Evolutionary conservation across 768 basidiomycete species (phyloP).

Genomic region (Gelatoporia subvermispora): DNA sequence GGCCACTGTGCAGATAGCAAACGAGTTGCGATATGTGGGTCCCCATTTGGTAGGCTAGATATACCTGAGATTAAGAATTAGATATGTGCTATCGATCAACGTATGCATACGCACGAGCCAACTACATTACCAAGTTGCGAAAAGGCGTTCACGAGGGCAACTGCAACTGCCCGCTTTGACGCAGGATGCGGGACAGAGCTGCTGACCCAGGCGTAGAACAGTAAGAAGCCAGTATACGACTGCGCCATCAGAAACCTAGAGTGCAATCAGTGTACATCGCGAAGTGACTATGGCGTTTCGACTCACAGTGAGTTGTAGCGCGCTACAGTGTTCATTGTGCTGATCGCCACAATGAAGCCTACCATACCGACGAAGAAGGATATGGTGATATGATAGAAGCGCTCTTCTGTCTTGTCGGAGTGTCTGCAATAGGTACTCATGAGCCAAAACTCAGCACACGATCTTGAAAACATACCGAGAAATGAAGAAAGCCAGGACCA

Average conservation of each 20-base stretch:
- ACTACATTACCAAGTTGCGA: slow-evolving; percentile 80
- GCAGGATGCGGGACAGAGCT: slow-evolving; percentile 70
- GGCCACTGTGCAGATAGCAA: slow-evolving; percentile 64
- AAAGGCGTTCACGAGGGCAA: slow-evolving; percentile 79
- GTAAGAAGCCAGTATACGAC: slow-evolving; percentile 68
- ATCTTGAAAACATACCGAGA: slow-evolving; percentile 34
- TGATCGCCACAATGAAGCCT: slow-evolving; percentile 63
- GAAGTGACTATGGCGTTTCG: background rate
- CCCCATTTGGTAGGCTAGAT: slow-evolving; percentile 69
- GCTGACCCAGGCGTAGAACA: slow-evolving; percentile 51
- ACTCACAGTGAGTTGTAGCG: slow-evolving; percentile 64
- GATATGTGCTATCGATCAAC: background rate
- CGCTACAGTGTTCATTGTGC: slow-evolving; percentile 54
- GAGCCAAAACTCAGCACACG: background rate
- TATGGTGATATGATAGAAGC: slow-evolving; percentile 59
- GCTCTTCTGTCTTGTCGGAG: slow-evolving; percentile 67
- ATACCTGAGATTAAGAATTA: slow-evolving; percentile 41
- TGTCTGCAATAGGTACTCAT: slow-evolving; percentile 37
- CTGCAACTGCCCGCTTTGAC: slow-evolving; percentile 83
- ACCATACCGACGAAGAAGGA: slow-evolving; percentile 56
- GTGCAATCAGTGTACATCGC: background rate
- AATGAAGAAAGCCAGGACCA: slow-evolving; percentile 47
- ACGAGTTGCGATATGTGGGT: slow-evolving; percentile 65
- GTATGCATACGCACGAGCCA: slow-evolving; percentile 51
- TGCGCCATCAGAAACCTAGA: slow-evolving; percentile 81